Percentiles rank a stretch among this genome's conserved stretches.
Conservation (phyloP, 169 alveolate genomes). For the Neospora caninum region DNA sequence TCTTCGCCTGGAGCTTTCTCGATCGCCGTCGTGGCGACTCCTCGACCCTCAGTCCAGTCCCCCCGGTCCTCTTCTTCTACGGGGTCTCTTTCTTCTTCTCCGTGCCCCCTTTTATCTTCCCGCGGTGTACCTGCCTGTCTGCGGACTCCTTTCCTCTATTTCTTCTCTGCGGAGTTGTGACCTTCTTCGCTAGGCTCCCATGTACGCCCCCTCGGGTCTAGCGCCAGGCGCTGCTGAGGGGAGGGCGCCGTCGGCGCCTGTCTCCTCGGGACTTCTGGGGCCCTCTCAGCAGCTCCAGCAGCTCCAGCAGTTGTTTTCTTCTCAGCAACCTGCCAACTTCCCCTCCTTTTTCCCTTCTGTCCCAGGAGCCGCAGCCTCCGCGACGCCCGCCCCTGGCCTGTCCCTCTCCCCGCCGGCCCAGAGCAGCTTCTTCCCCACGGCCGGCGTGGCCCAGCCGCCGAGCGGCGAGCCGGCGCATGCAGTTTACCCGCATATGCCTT, state of each 20-base stretch:
- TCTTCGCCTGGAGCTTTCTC: too few species aligned
- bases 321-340: not conserved
- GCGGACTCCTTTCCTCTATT: not conserved
- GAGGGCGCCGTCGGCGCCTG: not conserved
- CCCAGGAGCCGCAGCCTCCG: not conserved
- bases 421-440: not conserved
- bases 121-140: too few species aligned
- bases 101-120: not conserved
- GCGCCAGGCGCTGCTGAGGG: not conserved
- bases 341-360: not conserved
- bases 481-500: not conserved
- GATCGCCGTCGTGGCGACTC: too few species aligned
- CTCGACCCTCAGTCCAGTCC: too few species aligned
- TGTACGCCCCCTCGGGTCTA: not conserved
- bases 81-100: not conserved
- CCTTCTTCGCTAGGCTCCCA: not conserved
- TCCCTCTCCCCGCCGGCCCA: not conserved
- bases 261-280: not conserved
- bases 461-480: not conserved
- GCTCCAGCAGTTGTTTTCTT: slow-evolving; percentile 29
- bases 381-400: too few species aligned
- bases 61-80: too few species aligned
- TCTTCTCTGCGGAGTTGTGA: not conserved
- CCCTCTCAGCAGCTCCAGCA: slow-evolving; percentile 45
- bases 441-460: not conserved